Base-by-base conservation (phyloP, 1,284 basidiomycete genomes). In the Psilocybe mexicana region DNA sequence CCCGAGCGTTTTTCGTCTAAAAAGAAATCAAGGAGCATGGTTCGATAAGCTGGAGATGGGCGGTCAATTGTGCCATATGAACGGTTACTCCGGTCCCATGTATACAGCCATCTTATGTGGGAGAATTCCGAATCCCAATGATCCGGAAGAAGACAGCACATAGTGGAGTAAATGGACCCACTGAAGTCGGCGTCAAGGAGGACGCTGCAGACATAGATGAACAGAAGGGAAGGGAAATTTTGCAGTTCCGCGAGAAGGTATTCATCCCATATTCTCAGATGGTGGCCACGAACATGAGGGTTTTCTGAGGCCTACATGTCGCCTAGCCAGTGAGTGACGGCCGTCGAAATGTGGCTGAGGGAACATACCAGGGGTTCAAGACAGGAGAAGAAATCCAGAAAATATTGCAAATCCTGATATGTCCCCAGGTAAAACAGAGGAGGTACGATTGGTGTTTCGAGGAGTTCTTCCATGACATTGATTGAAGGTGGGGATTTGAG, bases 121-220 rank as follows among this genome's bases (percentile, higher is more conserved):
- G 46, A 48, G 18, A 48, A 48, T 35, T 48, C 46, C 23, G 46
- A 11, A n/a, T 48, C 46, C 46, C 46, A 48, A 24, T 48, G 46
- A 30, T 48, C 46, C 30, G 46, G 46, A 18, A 48, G 46, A 3
- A 48, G 46, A 23, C 46, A 48, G 18, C 46, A 48, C 28, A 48
- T 18, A 14, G 46, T 48, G 28, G 46, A 48, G 30, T 48, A 48
- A 23, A 48, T 48, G 26, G 46, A 48, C 11, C 46, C 46, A 48
- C 28, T 48, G 2, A 48, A 48, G n/a, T 48, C 46, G 6, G 28
- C 46, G 2, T 48, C 28, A 18, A 48, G 46, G 18, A 48, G 46
- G 2, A 48, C 46, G 30, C 46, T 48, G 28, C 46, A 48, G 18
- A 48, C 46, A n/a, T 48, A 48, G 11, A 48, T 48, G 46, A 33